Percentiles rank a stretch among this genome's conserved stretches.
These are phyloP conservation scores for Globisporangium uncinulatum DNA, from an alignment of 352 stramenopile genomes.

Conservation along the genomic window DNA sequence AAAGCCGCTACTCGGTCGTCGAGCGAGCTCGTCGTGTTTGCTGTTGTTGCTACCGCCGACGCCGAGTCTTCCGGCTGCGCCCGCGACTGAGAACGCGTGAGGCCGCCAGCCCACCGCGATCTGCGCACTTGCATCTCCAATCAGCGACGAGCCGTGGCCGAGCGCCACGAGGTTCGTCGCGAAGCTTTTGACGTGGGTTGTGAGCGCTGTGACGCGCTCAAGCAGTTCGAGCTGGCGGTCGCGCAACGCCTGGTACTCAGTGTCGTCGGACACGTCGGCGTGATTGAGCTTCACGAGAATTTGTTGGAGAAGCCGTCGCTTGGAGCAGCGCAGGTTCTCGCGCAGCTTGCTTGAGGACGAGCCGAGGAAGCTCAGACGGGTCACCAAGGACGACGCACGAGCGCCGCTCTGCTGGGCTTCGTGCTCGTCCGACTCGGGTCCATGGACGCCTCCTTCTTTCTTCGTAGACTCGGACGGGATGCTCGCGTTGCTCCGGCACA, in stretches of 20 bases:
- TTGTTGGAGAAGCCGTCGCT: constrained; percentile 41
- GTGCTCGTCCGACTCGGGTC: neutral
- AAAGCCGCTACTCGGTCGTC: neutral
- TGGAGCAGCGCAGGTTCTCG: constrained; percentile 31
- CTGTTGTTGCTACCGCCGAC: neutral
- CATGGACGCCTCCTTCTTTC: neutral
- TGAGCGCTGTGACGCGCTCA: constrained; percentile 18
- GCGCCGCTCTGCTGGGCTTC: neutral
- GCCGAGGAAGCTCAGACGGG: neutral
- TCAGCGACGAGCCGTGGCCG: constrained; percentile 25
- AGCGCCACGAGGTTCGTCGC: constrained; percentile 31
- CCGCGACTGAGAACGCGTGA: constrained; percentile 4
- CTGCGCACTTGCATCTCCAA: constrained; percentile 18
- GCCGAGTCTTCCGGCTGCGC: neutral
- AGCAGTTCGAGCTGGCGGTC: constrained; percentile 27
- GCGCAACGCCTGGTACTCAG: constrained; percentile 29
- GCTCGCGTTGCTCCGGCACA: constrained; percentile 13
- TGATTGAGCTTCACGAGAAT: constrained; percentile 37
- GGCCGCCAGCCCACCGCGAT: constrained; percentile 14
- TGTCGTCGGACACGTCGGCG: constrained; percentile 28
- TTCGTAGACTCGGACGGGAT: neutral
- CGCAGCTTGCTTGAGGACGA: constrained; percentile 13
- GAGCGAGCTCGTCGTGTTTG: constrained; percentile 1
- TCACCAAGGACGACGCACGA: neutral
- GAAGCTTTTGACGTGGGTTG: constrained; percentile 37